Evolutionary conservation across 345 rosid genomes (phyloP), one percentile per base, ranked within the genome.

Genomic region (Luvunga scandens): DNA sequence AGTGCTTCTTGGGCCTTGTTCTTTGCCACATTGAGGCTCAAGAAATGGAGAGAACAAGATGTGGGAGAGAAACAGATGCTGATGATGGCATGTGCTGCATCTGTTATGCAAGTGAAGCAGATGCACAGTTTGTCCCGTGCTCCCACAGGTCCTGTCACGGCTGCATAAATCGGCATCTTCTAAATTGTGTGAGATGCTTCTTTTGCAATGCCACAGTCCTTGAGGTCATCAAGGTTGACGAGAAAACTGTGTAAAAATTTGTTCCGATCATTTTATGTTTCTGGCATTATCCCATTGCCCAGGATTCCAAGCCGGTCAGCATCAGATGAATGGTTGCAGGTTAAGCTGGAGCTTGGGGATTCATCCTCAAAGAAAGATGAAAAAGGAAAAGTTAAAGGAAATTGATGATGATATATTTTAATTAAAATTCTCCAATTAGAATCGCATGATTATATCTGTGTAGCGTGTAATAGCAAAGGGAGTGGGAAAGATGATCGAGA

Each of bases 131-230:
- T 50, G 84, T 80, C 14, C 97, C 99, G 5, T 96, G 99, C 85
- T 90, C 89, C 14, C 98, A 96, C 77, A 86, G 80, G 33, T 96
- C 98, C 13, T 96, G 99, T 83, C 88, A 89, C 69, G 95, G 97
- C 30, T 96, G 99, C 93, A 94, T 93, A 83, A 90, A 89, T n/a
- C 89, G 99, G 71, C 99, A 96, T 85, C 97, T 91, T 77, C 86
- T 92, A 25, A 96, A 96, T 31, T 92, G 97, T 79, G 87, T 89
- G 81, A 88, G 98, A 85, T 96, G 99, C 80, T 96, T 93, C 89
- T 94, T 96, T 72, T 96, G 99, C 93, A 92, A 94, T 48, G 97
- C 94, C 30, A 88, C 94, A 0, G 93, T 96, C 62, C 55, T 71
- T 48, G 92, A 91, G 25, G 95, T 93, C 21, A 65, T 87, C 56